phyloP scores from a whole-genome alignment of 176 grass and related monocot species.

The Metroxylon sagu region DNA sequence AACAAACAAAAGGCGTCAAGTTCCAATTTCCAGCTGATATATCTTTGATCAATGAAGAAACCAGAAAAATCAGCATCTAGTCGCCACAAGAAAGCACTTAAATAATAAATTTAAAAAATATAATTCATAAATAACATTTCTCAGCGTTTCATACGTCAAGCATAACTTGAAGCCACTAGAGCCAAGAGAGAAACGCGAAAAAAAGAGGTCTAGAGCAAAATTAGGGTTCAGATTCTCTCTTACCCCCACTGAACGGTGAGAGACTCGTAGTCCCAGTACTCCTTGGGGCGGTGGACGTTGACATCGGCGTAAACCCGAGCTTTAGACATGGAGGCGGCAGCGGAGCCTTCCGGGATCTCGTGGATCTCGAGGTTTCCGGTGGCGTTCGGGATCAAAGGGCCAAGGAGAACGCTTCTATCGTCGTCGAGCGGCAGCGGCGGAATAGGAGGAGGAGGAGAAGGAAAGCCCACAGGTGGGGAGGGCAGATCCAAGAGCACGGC shows the following conservation, averaged over 20 bases:
- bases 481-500: neutral
- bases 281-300: slow-evolving; percentile 16
- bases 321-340: slow-evolving; percentile 1
- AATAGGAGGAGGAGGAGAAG: neutral
- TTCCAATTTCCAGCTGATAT: no score
- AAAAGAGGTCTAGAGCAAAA: neutral
- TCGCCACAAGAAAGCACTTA: no score
- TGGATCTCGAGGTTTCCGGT: neutral
- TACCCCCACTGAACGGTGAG: slow-evolving; percentile 12
- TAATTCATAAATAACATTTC: no score
- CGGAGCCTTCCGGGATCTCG: neutral
- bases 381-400: neutral
- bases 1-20: no score
- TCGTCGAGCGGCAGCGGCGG: no score
- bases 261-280: slow-evolving; percentile 17
- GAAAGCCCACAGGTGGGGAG: neutral
- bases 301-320: neutral
- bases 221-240: neutral
- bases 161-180: no score
- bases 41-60: no score
- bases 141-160: no score
- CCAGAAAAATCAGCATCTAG: no score
- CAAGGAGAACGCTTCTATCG: no score
- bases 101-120: no score
- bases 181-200: neutral